phyloP scores from a whole-genome alignment of 1,284 basidiomycete species.

The Cryptococcus sp. region DNA sequence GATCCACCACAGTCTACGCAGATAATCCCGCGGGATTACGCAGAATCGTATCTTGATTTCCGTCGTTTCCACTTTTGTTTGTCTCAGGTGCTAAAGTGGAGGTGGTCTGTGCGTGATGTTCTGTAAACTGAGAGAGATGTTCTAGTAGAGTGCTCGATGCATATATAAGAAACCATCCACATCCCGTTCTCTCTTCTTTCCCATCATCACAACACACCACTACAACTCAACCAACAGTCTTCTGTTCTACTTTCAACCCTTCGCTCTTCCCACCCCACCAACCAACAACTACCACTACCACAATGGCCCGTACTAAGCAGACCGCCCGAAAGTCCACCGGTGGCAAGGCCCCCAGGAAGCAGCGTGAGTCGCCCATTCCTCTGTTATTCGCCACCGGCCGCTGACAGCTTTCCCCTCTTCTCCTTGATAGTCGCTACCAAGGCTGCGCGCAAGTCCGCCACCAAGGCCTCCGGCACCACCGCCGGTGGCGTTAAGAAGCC shows the following conservation, averaged over 20 bases:
- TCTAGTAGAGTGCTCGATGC: not conserved
- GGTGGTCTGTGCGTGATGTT: not conserved
- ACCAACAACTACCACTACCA: conserved; percentile 14
- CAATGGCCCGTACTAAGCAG: conserved; percentile 58
- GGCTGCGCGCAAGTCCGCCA: not conserved
- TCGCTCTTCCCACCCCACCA: conserved; percentile 3
- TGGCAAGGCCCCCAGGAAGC: conserved; percentile 60
- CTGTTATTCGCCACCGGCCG: not conserved
- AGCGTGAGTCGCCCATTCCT: conserved; percentile 45
- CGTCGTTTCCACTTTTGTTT: conserved; percentile 2
- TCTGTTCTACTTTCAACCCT: conserved; percentile 9
- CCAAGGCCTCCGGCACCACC: conserved; percentile 81
- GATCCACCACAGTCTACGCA: not conserved
- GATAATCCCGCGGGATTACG: conserved; percentile 12
- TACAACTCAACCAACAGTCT: not conserved
- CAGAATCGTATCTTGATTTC: conserved; percentile 1
- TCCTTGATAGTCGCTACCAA: conserved; percentile 56
- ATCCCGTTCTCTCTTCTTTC: not conserved
- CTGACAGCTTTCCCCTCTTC: not conserved
- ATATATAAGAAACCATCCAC: not conserved
- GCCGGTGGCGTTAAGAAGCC: conserved; percentile 97
- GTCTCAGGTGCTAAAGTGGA: conserved; percentile 2
- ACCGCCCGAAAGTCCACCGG: conserved; percentile 67
- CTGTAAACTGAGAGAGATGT: not conserved
- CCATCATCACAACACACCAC: conserved; percentile 10